Evolutionary conservation across 306 rosid genomes (phyloP), one percentile per base, ranked within the genome.

Genomic region (Inga oerstediana): DNA sequence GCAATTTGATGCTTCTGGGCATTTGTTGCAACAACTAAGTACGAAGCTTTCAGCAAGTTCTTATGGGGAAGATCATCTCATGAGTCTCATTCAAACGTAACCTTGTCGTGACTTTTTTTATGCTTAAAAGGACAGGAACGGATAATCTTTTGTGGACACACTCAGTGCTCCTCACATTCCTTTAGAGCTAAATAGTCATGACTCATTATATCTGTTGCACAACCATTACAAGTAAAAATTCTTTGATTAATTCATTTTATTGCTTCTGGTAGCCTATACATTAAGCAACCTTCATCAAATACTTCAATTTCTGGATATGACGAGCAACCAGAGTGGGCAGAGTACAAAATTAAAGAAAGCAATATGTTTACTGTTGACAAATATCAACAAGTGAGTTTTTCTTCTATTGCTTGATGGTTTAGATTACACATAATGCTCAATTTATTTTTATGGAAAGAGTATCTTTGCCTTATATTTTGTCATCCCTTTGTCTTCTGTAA

Each of bases 11-110:
- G 86, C 92, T 76, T 54, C 39, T 34, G 98, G 99, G 84, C 94
- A 90, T 41, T 65, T 96, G 77, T 78, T 93, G 91, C 98, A 96
- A 83, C 85, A 82, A 87, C 70, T 96, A 61, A 85, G 58, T 79
- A 96, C 98, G 49, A 96, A 90, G 92, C 97, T 96, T 83, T 85
- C 97, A 2, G 97, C 73, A 22, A 92, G 94, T 89, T 90, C 99
- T 75, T 96, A 96, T 79, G 99, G 99, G 7, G 99, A 96, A 77
- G 94, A 88, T 87, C 95, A 96, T 83, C 98, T 96, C 85, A 84
- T 91, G 81, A 96, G 97, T 84, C 97, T 96, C 84, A 92, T 94
- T 86, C 99, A 96, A 88, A 90, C 97, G 99, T 96, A 90, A 83
- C 88, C 51, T 67, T 77, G 77, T 72, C 8, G 51, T 70, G 51